These are phyloP conservation scores for Amphichorda felina DNA, from an alignment of 2,329 filamentous ascomycete species.

Conservation along the genomic window DNA sequence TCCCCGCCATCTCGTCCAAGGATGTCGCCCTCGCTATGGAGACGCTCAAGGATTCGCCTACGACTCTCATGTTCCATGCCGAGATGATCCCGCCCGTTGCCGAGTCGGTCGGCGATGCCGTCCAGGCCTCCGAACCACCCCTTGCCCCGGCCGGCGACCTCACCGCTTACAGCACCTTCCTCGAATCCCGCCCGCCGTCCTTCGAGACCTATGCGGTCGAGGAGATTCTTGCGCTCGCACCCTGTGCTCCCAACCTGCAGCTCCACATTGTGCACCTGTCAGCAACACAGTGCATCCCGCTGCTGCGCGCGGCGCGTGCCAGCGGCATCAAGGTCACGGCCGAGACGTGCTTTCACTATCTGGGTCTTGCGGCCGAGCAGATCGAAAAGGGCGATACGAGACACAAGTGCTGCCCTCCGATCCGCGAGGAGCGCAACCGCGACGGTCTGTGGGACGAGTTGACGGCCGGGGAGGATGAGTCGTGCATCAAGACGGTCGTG, in stretches of 20 bases:
- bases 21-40: conserved; percentile 75
- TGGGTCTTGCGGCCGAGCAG: conserved; percentile 71
- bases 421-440: conserved; percentile 70
- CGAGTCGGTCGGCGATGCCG: conserved; percentile 66
- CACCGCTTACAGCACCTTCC: conserved; percentile 77
- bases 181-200: conserved; percentile 75
- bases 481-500: conserved; percentile 83
- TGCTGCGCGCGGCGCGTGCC: conserved; percentile 61
- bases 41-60: conserved; percentile 67
- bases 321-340: conserved; percentile 77
- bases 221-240: conserved; percentile 72
- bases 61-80: conserved; percentile 97
- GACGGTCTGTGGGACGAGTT: conserved; percentile 83
- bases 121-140: conserved; percentile 58
- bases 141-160: conserved; percentile 60
- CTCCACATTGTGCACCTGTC: conserved; percentile 92
- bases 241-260: conserved; percentile 67
- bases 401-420: conserved; percentile 92
- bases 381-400: conserved; percentile 78
- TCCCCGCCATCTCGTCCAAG: conserved; percentile 71
- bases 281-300: conserved; percentile 75
- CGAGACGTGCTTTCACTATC: conserved; percentile 93
- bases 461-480: conserved; percentile 48
- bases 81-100: conserved; percentile 92
- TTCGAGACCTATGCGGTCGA: conserved; percentile 89